A percentile compares a stretch with the other conserved stretches of the same genome.
These are phyloP conservation scores for Schrenkiella parvula DNA, from an alignment of 345 rosid species.

Conservation along the genomic window DNA sequence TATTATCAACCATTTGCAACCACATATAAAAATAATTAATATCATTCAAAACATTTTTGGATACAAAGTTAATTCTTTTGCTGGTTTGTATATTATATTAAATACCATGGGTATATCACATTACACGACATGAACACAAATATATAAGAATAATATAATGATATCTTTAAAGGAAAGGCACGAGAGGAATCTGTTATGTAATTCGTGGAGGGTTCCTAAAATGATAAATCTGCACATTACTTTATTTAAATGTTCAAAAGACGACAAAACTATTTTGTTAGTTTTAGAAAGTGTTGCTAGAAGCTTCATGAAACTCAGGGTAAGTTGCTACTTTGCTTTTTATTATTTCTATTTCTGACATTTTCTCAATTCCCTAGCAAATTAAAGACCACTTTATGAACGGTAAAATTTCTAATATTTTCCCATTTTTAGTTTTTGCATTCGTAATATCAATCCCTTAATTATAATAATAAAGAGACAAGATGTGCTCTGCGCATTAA, in stretches of 20 bases:
- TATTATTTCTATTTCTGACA: conserved; percentile 26
- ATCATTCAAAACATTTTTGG: background rate
- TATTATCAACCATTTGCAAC: too few relatives aligned
- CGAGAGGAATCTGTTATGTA: conserved; percentile 25
- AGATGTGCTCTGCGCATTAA: background rate
- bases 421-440: background rate
- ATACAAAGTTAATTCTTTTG: background rate
- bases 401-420: background rate
- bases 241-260: background rate
- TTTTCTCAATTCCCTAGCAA: conserved; percentile 19
- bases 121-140: background rate
- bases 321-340: conserved; percentile 28
- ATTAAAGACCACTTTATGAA: conserved; percentile 4
- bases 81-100: background rate
- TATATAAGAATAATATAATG: background rate
- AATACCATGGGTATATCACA: too few relatives aligned
- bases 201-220: conserved; percentile 14
- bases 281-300: conserved; percentile 31
- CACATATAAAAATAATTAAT: too few relatives aligned
- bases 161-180: conserved; percentile 27
- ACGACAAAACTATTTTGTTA: conserved; percentile 27
- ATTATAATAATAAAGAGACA: background rate
- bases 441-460: background rate
- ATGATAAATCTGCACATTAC: conserved; percentile 6
- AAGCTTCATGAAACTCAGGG: conserved; percentile 31